Base-by-base conservation (phyloP, 352 stramenopile genomes). In the Peronospora tabacina region DNA sequence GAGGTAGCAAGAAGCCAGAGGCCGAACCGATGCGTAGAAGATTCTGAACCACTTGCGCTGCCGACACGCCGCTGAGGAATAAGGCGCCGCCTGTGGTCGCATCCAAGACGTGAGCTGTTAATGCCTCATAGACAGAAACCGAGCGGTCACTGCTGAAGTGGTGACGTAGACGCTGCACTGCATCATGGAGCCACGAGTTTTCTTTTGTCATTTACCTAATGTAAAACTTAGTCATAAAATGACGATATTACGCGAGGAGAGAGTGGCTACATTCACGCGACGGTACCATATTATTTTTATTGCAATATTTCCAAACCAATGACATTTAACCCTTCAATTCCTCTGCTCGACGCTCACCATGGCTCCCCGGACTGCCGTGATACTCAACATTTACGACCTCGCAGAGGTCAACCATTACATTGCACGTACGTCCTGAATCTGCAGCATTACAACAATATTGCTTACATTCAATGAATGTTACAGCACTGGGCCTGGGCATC, bases 331-430 rank as follows among this genome's bases (percentile, higher is more conserved):
- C 9, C 6, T 36, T 36, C 13, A 5, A 1, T 36, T 36, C 30
- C 10, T 35, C 30, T 47, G 24, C 47, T 49, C 2, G 30, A 62
- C 39, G 37, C 46, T 42, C 22, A 50, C 34, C 3, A 85, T 87
- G 74, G 55, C 64, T 15, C 66, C 68, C 15, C 70, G 71, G 2
- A 85, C 85, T 55, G 52, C 76, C 49, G 84, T 97, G 55, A 66
- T 72, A 39, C 68, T 97, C 41, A 96, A 97, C 68, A 58, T 97
- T 15, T 97, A 97, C 66, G 90, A 98, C 72, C 70, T 98, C 35
- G 82, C 75, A 38, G 84, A 94, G 33, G 78, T 76, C 38, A 98
- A 98, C 73, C 76, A 91, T 46, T 96, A 84, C 64, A 88, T 74
- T 12, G 61, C 71, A 34, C 68, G 82, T 93, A 71, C 59, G 64